These are phyloP conservation scores for Tritrichomonas musculus DNA, from an alignment of 208 protist genomes.

Conservation along the genomic window DNA sequence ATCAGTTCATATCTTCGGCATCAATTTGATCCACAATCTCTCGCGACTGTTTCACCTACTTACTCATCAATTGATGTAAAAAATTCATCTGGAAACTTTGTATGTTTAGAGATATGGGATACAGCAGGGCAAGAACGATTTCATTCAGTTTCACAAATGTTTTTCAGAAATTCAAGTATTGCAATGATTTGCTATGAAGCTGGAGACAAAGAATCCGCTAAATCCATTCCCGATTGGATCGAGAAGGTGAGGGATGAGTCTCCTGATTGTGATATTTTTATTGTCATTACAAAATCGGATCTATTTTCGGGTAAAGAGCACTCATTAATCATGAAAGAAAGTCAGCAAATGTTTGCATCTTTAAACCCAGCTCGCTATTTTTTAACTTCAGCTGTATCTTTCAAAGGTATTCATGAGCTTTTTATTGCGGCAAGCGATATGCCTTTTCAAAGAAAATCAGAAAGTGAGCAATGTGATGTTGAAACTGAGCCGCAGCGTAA, in stretches of 20 bases:
- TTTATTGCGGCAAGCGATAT: not conserved
- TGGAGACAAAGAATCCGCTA: not conserved
- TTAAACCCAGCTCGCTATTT: not conserved
- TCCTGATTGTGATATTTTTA: not conserved
- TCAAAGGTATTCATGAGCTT: not conserved
- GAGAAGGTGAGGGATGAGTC: not conserved
- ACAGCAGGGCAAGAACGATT: constrained; percentile 3
- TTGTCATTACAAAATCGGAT: not conserved
- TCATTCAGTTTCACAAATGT: not conserved
- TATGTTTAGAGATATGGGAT: not conserved
- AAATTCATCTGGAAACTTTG: not conserved
- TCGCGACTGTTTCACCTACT: not conserved
- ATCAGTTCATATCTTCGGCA: not conserved
- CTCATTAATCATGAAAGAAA: not conserved
- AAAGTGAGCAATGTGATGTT: too few species aligned
- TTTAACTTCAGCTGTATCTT: not conserved
- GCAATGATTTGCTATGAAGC: not conserved
- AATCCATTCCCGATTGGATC: not conserved
- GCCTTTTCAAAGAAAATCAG: too few species aligned
- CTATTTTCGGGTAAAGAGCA: not conserved
- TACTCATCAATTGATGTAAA: not conserved
- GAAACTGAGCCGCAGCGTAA: too few species aligned
- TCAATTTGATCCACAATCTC: not conserved
- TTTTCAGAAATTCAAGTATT: not conserved
- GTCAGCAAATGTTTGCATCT: not conserved